Base-by-base conservation (phyloP, 2,329 filamentous ascomycete species). In the Trichoderma semiorbis region DNA sequence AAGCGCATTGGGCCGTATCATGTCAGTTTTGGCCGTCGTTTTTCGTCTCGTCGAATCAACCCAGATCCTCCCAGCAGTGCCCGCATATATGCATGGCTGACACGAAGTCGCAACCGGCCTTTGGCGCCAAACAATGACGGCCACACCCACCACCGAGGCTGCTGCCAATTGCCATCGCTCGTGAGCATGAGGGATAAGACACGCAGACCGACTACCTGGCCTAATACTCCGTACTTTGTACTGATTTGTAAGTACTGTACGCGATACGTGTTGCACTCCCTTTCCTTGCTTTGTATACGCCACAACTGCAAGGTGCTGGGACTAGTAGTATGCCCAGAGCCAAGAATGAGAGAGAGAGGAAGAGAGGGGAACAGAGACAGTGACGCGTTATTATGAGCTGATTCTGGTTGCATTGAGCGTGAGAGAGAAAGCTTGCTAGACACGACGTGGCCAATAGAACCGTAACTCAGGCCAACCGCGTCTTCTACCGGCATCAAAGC, bases 71-170 rank as follows among this genome's bases (percentile, higher is more conserved):
- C 12, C 32, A 43, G n/a, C 14, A 11, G 24, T 64, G 68, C 30
- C 67, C 67, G 67, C 67, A 69, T 58, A 34, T 62, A 61, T 69
- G 67, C 67, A 69, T 69, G 67, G 55, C 67, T 69, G 67, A 69
- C 67, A 62, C 57, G 57, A 68, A 60, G 66, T 69, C 66, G 36
- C 26, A 18, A 43, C 55, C 36, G 32, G 50, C 32, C 26, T 69
- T 69, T 50, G 65, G 26, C 55, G 66, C 66, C 39, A 32, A 10
- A 60, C 55, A 61, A 34, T 68, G 26, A n/a, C 12, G 53, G 65
- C 43, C 53, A 53, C 57, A 69, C 36, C 66, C 67, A 53, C 53
- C 34, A n/a, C 61, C 5, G 53, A n/a, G 14, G 67, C 57, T 62
- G 57, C 67, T 62, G 57, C 67, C 55, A 61, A 62, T 36, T 53